Base-by-base conservation (phyloP, 768 basidiomycete species). In the Gloeopeniophorella convolvens region DNA sequence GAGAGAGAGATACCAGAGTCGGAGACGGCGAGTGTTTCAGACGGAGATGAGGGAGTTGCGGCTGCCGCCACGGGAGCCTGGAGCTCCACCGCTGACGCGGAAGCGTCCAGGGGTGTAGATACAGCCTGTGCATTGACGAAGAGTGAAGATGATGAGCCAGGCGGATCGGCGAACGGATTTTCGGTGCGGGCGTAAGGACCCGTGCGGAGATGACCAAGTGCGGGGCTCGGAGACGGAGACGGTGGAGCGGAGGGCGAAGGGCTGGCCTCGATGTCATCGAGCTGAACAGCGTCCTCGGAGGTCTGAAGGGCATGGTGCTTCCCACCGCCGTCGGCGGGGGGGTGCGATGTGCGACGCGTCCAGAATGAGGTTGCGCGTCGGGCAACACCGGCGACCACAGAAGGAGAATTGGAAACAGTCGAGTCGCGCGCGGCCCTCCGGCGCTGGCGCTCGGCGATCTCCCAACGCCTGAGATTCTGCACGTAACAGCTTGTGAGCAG, bases 401-500 rank as follows among this genome's bases (percentile, higher is more conserved):
- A 79, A 4, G 74, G 60, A 16, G 58, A 37, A 9, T 63, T 35
- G 21, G 57, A 30, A 16, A 66, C 57, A 5, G 59, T 11, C 2
- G 83, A 80, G 48, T 81, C 83, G 48, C 89, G 76, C 3, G 77
- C 82, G 30, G 77, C 74, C 66, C 82, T 89, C 69, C 89, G 77
- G 51, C 85, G 76, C 58, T 80, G 81, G 16, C 84, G 76, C 61
- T 91, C 89, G 33, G 79, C 79, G 39, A 79, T 68, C 59, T 91
- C 89, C 89, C 88, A 91, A 35, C 76, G 76, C 57, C 76, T 73
- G 23, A 92, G 72, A 51, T 79, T 91, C 89, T 91, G 34, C 35
- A 39, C 18, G 54, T n/a, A 56, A 15, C 30, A 21, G 32, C 34
- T 54, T 35, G 23, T 43, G 16, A 44, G 42, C n/a, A n/a, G n/a